Base-by-base conservation (phyloP, 1,139 yeast genomes). In the Saccharomycopsis phalli region DNA sequence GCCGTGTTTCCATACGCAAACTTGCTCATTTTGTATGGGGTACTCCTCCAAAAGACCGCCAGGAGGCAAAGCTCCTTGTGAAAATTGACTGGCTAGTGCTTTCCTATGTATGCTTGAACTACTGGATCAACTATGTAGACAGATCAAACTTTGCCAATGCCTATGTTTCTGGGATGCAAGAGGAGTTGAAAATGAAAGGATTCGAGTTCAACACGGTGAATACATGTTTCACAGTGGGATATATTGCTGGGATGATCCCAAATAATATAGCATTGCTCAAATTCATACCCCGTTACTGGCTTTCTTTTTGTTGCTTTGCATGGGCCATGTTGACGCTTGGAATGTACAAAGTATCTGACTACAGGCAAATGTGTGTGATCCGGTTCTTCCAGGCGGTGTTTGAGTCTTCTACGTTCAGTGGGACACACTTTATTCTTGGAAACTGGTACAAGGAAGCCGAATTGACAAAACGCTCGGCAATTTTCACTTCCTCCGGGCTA, bases 81-180 rank as follows among this genome's bases (percentile, higher is more conserved):
- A 74, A 73, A 52, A 63, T 73, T 38, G 80, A 74, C 53, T 61
- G 73, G 56, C 71, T 72, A 46, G 74, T 75, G n/a, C 56, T 74
- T 25, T 65, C 76, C 0, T 74, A 69, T 52, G 71, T 69, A 3
- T 73, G 79, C 50, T 57, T 74, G 35, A 62, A 69, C 30, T 75
- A 74, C 50, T 75, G 79, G 79, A 68, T 71, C 44, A 72, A 71
- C 47, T 66, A 68, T 46, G 60, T 66, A 19, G 70, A 71, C 50
- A 55, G 71, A 42, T 56, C 68, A 16, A 72, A 71, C 50, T 50
- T 75, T 28, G 57, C 69, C 27, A 71, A 72, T 49, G 81, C 82
- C 2, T 76, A 74, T 52, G 78, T 76, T 18, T 66, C 75, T 2
- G 82, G 81, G 3, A 68, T 76, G 75, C 65, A 68, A 49, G 73